phyloP scores from a whole-genome alignment of 1,284 basidiomycete genomes.

The Phellopilus nigrolimitatus region DNA sequence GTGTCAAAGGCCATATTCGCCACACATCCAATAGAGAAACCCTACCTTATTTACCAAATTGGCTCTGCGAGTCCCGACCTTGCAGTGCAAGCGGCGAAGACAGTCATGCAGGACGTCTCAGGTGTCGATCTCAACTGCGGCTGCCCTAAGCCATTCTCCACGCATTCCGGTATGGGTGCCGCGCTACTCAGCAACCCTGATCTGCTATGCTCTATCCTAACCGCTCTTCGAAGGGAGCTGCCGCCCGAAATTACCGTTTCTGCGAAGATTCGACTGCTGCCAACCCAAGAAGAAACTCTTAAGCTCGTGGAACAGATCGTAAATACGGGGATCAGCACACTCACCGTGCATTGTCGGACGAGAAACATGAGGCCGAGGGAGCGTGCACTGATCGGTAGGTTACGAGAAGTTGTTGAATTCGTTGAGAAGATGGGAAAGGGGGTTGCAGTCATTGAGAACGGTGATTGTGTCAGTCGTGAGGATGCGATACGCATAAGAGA shows the following conservation, averaged over 20 bases:
- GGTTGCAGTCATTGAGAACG: slow-evolving; percentile 89
- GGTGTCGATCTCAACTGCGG: slow-evolving; percentile 96
- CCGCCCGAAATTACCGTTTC: slow-evolving; percentile 79
- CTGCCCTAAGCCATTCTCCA: slow-evolving; percentile 94
- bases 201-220: slow-evolving; percentile 82
- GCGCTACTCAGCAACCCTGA: slow-evolving; percentile 91
- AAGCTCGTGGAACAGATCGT: slow-evolving; percentile 84
- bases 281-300: slow-evolving; percentile 82
- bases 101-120: slow-evolving; percentile 85
- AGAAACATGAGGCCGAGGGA: slow-evolving; percentile 88
- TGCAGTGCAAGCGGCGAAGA: slow-evolving; percentile 87
- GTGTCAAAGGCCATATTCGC: slow-evolving; percentile 85
- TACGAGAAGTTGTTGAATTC: slow-evolving; percentile 83
- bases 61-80: slow-evolving; percentile 86
- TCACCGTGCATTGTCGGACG: slow-evolving; percentile 96
- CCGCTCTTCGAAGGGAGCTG: slow-evolving; percentile 68
- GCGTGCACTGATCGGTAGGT: slow-evolving; percentile 71
- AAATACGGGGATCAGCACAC: slow-evolving; percentile 80
- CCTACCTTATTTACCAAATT: slow-evolving; percentile 88
- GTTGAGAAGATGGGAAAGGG: slow-evolving; percentile 65
- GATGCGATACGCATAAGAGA: slow-evolving; percentile 75
- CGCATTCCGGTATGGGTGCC: slow-evolving; percentile 94
- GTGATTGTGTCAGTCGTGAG: slow-evolving; percentile 80
- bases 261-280: slow-evolving; percentile 89
- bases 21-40: slow-evolving; percentile 92